Evolutionary conservation across 805 yeast genomes (phyloP).

Genomic region (Saturnispora bothae): DNA sequence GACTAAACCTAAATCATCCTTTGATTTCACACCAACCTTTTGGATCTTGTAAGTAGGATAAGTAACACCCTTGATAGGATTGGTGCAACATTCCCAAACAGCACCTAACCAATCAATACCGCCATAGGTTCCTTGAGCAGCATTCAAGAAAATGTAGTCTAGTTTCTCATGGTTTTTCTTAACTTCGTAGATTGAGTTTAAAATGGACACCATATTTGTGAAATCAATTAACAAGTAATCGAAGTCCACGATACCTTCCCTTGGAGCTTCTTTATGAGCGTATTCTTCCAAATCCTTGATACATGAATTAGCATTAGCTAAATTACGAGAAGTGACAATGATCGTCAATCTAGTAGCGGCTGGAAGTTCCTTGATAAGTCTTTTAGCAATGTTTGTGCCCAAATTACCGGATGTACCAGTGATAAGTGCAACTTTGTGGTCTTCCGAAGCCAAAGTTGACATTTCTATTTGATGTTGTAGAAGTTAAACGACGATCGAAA

Average conservation of each 20-base stretch:
- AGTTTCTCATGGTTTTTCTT: constrained; percentile 51
- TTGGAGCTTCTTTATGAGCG: constrained; percentile 15
- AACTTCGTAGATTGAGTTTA: constrained; percentile 65
- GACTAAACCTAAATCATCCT: constrained; percentile 74
- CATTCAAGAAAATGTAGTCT: constrained; percentile 75
- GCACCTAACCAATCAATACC: constrained; percentile 88
- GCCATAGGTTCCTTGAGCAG: constrained; percentile 79
- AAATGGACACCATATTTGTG: constrained; percentile 75
- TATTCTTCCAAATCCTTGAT: constrained; percentile 46
- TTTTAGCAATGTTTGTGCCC: constrained; percentile 76
- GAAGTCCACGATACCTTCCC: constrained; percentile 58
- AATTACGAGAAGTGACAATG: constrained; percentile 80
- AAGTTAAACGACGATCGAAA: neutral
- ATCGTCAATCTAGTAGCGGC: constrained; percentile 52
- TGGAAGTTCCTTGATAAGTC: constrained; percentile 57
- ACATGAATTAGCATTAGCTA: constrained; percentile 73
- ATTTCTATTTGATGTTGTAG: neutral
- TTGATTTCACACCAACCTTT: constrained; percentile 60
- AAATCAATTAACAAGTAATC: constrained; percentile 89
- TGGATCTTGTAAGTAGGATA: constrained; percentile 81
- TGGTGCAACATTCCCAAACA: constrained; percentile 46
- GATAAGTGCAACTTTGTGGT: constrained; percentile 24
- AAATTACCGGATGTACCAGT: constrained; percentile 47
- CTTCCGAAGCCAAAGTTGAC: constrained; percentile 7
- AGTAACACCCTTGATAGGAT: constrained; percentile 79